phyloP scores from a whole-genome alignment of 2,329 filamentous ascomycete species.

The Chaetomium sp. region DNA sequence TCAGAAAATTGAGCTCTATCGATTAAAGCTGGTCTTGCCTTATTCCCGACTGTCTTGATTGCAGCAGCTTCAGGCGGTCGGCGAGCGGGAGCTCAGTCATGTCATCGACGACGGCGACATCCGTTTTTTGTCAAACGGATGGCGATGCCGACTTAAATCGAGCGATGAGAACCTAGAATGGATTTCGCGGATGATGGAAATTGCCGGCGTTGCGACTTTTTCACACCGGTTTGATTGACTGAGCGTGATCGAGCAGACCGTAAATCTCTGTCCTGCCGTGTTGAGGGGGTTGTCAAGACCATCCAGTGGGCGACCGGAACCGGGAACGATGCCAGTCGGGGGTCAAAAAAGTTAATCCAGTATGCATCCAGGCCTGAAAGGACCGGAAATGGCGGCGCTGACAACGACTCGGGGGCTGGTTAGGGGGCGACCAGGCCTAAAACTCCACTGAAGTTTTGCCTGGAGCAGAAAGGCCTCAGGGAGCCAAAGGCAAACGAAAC shows the following conservation, averaged over 20 bases:
- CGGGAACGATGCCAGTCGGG: slow-evolving; percentile 12
- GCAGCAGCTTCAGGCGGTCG: slow-evolving; percentile 67
- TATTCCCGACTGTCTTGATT: slow-evolving; percentile 64
- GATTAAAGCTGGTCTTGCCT: slow-evolving; percentile 53
- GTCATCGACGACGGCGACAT: slow-evolving; percentile 69
- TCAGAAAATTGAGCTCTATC: slow-evolving; percentile 56
- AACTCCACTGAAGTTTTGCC: slow-evolving; percentile 22
- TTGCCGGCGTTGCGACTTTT: slow-evolving; percentile 33
- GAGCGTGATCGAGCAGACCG: slow-evolving; percentile 27
- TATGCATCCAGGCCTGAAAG: slow-evolving; percentile 29
- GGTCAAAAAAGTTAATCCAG: slow-evolving; percentile 35
- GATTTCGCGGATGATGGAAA: slow-evolving; percentile 43
- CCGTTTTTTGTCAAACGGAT: slow-evolving; percentile 67
- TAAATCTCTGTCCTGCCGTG: slow-evolving; percentile 36
- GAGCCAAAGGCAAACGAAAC: slow-evolving; percentile 19
- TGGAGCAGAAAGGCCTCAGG: slow-evolving; percentile 4
- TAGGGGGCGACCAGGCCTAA: slow-evolving; percentile 26
- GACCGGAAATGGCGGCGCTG: slow-evolving; percentile 22
- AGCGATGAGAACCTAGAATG: slow-evolving; percentile 39
- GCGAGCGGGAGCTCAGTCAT: slow-evolving; percentile 70
- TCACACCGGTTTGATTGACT: slow-evolving; percentile 33
- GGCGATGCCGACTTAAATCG: slow-evolving; percentile 44
- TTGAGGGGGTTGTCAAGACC: slow-evolving; percentile 31
- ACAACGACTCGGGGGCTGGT: slow-evolving; percentile 25
- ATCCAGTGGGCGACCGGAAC: slow-evolving; percentile 21